A percentile compares a stretch with the other conserved stretches of the same genome.
These are phyloP conservation scores for Trichosphaerium sp. DNA, from an alignment of 78 protist genomes.

Conservation along the genomic window DNA sequence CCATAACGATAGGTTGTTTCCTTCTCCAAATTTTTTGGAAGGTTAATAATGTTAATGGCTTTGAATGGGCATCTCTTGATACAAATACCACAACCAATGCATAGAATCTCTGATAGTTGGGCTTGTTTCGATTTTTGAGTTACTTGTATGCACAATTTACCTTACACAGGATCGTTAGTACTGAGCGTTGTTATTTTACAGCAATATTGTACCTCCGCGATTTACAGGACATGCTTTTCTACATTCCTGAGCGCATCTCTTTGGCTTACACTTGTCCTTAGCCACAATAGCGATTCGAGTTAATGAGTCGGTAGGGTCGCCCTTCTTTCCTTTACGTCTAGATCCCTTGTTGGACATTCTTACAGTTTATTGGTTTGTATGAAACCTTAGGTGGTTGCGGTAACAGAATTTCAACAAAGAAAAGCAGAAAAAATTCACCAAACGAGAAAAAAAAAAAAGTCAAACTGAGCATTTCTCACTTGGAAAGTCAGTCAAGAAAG, in stretches of 20 bases:
- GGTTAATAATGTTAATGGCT: constrained; percentile 96
- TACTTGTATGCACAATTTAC: constrained; percentile 97
- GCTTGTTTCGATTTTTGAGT: constrained; percentile 65
- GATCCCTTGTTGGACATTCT: no score
- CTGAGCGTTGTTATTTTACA: background rate
- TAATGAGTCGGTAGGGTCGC: no score
- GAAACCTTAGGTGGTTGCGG: no score
- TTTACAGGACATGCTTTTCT: constrained; percentile 96
- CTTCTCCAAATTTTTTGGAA: constrained; percentile 84
- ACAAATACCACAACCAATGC: constrained; percentile 99
- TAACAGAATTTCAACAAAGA: no score
- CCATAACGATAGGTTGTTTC: constrained; percentile 95
- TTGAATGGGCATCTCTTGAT: constrained; percentile 98
- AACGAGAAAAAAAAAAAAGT: no score
- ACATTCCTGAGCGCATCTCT: constrained; percentile 94
- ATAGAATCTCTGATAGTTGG: constrained; percentile 89
- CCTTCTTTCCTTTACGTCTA: no score
- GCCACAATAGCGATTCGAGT: constrained; percentile 97
- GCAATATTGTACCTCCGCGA: constrained; percentile 47
- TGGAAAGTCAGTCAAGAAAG: no score
- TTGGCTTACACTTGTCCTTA: constrained; percentile 95
- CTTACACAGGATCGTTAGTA: constrained; percentile 40
- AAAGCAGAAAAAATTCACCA: no score
- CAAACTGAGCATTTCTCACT: no score
- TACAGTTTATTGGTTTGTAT: no score